Evolutionary conservation across 164 flowering plant genomes (phyloP), one percentile per base, ranked within the genome.

Genomic region (Protea cynaroides): DNA sequence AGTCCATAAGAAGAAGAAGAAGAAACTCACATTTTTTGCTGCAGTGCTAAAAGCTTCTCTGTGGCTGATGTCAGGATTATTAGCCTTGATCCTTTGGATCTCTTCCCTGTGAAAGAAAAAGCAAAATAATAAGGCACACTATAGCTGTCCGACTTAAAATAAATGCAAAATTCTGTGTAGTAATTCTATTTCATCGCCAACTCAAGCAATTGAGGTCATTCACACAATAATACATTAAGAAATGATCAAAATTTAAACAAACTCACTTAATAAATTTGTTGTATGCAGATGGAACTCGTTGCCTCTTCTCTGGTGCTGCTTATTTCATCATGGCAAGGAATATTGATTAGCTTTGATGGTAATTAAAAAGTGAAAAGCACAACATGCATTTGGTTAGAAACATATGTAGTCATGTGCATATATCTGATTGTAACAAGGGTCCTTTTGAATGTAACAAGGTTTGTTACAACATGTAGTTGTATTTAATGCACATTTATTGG

Each of bases 261-360:
- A 76, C 95, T 80, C 74, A 89, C 96, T 85, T 89, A n/a, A 89
- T 89, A 64, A 89, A 89, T 69, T 77, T 74, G 79, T 89, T 89
- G 61, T 89, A 89, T 5, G 96, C 96, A 14, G 96, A 89, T 25
- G 96, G 96, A 76, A 83, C 90, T 1, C 96, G 87, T 46, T 85
- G 96, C 70, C 89, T 73, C 72, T 87, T 89, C 78, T 80, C 88
- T 25, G 86, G 86, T 17, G 88, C 82, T 84, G 91, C 65, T 62
- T 29, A 61, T 50, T 50, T 43, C 19, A 52, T 8, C 4, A 18
- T 52, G 24, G 34, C 46, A 29, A 21, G 17, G 23, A 22, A 58
- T 43, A 19, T 0, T 0, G n/a, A 18, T 18, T 18, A 49, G 18
- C 17, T 49, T 49, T 13, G 52, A 3, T 49, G 52, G 21, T 49